Evolutionary conservation across 2,329 filamentous ascomycete genomes (phyloP).

Genomic region (Calonectria multiphialidica): DNA sequence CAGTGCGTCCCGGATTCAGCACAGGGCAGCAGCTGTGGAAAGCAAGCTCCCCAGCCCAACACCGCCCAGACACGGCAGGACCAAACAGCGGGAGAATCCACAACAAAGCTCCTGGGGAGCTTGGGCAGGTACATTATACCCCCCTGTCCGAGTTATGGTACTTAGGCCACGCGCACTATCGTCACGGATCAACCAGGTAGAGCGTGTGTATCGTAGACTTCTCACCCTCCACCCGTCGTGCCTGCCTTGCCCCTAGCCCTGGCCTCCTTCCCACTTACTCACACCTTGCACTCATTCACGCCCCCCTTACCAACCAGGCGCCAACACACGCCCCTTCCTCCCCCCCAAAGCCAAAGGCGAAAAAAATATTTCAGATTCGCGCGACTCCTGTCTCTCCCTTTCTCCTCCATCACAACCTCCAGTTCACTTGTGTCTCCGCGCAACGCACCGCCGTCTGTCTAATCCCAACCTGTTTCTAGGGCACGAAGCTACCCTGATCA

Average conservation of each 20-base stretch:
- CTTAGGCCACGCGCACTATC: neutral
- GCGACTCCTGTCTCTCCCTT: constrained; percentile 47
- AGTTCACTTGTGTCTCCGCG: constrained; percentile 60
- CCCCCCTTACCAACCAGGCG: constrained; percentile 36
- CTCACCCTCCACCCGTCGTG: constrained; percentile 23
- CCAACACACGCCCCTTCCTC: constrained; percentile 42
- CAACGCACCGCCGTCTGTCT: constrained; percentile 62
- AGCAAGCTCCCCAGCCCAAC: constrained; percentile 23
- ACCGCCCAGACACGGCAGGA: constrained; percentile 26
- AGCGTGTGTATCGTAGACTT: constrained; percentile 8
- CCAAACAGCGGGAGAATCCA: constrained; percentile 29
- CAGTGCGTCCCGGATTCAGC: constrained; percentile 19
- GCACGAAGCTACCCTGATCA: constrained; percentile 88
- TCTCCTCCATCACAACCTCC: constrained; percentile 57
- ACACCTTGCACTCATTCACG: constrained; percentile 39
- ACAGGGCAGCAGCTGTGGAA: constrained; percentile 23
- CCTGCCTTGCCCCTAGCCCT: constrained; percentile 41
- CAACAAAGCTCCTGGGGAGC: constrained; percentile 23
- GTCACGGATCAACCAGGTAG: neutral
- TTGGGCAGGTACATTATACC: constrained; percentile 10
- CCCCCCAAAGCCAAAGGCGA: constrained; percentile 39
- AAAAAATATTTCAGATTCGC: constrained; percentile 59
- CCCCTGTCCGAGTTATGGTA: neutral
- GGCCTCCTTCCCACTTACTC: constrained; percentile 43
- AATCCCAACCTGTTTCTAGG: constrained; percentile 72